A percentile compares a stretch with the other conserved stretches of the same genome.
phyloP scores from a whole-genome alignment of 345 rosid species.

The Citrus maxima region DNA sequence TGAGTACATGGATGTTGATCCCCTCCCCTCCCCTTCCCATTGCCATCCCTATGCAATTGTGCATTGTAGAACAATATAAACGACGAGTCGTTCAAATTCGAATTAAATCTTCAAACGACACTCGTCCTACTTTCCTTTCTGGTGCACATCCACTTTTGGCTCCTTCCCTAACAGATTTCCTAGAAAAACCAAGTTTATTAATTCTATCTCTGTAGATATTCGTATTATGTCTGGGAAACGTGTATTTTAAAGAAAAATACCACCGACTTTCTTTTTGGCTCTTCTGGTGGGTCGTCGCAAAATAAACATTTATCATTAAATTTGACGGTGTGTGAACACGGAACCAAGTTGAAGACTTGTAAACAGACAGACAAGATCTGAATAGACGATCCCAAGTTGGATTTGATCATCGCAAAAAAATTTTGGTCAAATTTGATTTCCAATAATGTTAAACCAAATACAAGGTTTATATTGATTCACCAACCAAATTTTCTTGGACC shows the following conservation, averaged over 20 bases:
- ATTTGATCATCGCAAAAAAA: neutral
- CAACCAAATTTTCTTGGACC: slow-evolving; percentile 10
- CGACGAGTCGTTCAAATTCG: too few relatives aligned
- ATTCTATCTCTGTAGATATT: too few relatives aligned
- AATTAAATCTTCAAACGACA: too few relatives aligned
- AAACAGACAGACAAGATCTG: neutral
- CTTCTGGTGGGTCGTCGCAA: neutral
- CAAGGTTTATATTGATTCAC: neutral
- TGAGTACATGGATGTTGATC: too few relatives aligned
- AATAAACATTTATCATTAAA: neutral
- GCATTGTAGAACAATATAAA: too few relatives aligned
- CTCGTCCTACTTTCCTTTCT: too few relatives aligned
- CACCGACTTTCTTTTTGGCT: neutral
- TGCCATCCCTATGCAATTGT: too few relatives aligned
- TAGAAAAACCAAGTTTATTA: too few relatives aligned
- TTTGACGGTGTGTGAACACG: slow-evolving; percentile 1
- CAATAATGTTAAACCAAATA: neutral
- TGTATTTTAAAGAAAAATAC: neutral
- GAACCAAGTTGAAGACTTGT: neutral
- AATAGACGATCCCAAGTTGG: neutral
- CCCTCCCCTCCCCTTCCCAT: rapidly evolving
- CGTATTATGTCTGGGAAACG: neutral
- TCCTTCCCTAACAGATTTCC: too few relatives aligned
- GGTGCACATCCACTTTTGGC: too few relatives aligned
- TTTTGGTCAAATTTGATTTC: slow-evolving; percentile 13